Evolutionary conservation across 1,139 yeast genomes (phyloP).

Genomic region (Sugiyamaella castrensis): DNA sequence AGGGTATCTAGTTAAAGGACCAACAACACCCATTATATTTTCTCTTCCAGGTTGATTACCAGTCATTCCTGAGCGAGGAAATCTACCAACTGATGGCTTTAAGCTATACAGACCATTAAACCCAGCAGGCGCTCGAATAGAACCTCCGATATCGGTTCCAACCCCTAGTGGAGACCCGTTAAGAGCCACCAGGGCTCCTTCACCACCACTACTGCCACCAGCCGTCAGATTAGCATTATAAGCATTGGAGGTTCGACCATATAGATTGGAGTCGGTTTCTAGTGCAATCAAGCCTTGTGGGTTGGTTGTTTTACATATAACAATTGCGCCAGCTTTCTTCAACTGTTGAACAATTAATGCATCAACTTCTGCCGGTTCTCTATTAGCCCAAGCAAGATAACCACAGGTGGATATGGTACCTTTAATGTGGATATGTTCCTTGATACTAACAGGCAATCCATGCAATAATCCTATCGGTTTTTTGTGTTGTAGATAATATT

Average conservation of each 20-base stretch:
- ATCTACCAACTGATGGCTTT: slow-evolving; percentile 64
- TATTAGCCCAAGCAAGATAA: slow-evolving; percentile 30
- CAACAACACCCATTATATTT: slow-evolving; percentile 44
- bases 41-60: neutral
- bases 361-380: slow-evolving; percentile 15
- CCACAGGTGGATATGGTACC: slow-evolving; percentile 45
- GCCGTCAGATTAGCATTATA: slow-evolving; percentile 51
- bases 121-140: slow-evolving; percentile 73
- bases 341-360: slow-evolving; percentile 22
- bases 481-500: slow-evolving; percentile 25
- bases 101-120: slow-evolving; percentile 63
- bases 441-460: slow-evolving; percentile 51
- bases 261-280: slow-evolving; percentile 14
- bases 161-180: slow-evolving; percentile 62
- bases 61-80: slow-evolving; percentile 36
- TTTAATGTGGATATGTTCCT: slow-evolving; percentile 48
- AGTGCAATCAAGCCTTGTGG: slow-evolving; percentile 8
- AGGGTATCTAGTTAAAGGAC: slow-evolving; percentile 48
- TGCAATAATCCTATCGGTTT: slow-evolving; percentile 40
- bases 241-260: slow-evolving; percentile 54
- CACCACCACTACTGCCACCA: slow-evolving; percentile 77
- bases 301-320: slow-evolving; percentile 27
- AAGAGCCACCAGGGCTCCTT: slow-evolving; percentile 50
- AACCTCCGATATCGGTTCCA: slow-evolving; percentile 78
- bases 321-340: slow-evolving; percentile 53